These are phyloP conservation scores for Vaccinium macrocarpon DNA, from an alignment of 148 eudicot genomes.

Conservation along the genomic window DNA sequence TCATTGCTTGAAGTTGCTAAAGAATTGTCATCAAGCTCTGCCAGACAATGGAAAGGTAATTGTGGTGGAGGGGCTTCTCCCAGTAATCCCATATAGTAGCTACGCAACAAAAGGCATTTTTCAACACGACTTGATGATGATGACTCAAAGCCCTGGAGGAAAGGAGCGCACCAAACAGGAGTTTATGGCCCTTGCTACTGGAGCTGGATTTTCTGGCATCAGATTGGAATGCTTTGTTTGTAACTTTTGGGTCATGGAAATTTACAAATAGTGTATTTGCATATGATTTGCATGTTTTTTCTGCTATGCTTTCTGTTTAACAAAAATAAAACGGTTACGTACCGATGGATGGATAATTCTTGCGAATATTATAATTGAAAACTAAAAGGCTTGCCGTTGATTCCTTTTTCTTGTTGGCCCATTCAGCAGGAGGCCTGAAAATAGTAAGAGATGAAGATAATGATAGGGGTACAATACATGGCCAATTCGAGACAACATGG, in stretches of 20 bases:
- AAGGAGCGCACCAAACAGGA: background rate
- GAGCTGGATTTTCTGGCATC: conserved; percentile 1
- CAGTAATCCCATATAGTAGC: background rate
- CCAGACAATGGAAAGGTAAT: background rate
- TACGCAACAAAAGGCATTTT: background rate
- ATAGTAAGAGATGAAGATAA: no score
- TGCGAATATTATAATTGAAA: background rate
- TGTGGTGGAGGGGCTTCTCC: conserved; percentile 7
- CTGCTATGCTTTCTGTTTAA: background rate
- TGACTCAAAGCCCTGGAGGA: background rate
- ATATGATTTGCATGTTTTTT: background rate
- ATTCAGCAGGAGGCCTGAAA: no score
- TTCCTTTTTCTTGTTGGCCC: no score
- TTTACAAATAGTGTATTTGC: background rate
- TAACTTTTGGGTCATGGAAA: conserved; percentile 3
- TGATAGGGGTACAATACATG: no score
- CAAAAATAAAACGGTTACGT: background rate
- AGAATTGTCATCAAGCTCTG: background rate
- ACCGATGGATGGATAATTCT: background rate
- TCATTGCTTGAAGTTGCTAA: background rate
- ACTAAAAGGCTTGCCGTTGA: background rate
- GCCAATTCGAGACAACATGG: no score
- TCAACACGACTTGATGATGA: background rate
- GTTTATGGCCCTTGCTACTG: background rate
- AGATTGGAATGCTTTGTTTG: background rate